Evolutionary conservation across 805 yeast genomes (phyloP), one percentile per base, ranked within the genome.

Genomic region (Wickerhamiella galacta): DNA sequence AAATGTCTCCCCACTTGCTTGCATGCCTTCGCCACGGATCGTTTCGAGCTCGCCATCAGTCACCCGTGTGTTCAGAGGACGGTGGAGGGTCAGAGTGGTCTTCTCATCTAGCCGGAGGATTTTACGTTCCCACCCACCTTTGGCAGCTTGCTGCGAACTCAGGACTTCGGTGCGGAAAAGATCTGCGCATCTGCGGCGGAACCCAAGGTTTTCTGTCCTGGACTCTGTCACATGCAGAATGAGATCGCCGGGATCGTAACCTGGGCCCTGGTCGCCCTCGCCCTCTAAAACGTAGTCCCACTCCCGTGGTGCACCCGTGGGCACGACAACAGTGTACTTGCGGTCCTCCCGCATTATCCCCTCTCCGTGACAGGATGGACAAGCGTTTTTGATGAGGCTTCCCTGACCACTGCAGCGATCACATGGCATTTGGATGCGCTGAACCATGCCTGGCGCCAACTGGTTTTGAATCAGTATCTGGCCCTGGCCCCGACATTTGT

Each of bases 381-480:
- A 90, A 28, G 64, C 63, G 41, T 75, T 60, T 30, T 66, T 59
- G 25, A 81, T 75, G 6, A 63, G 56, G 35, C 69, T 60, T 9
- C 98, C 98, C 28, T 63, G 58, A 22, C 96, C 96, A 8, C 60
- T 57, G 63, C 98, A 90, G 32, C 59, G 57, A 34, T 77, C 82
- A 64, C 98, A 90, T 3, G 65, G 63, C 28, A 72, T 66, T 51
- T 80, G 87, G 44, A 85, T 64, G 39, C 75, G 78, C 55, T 90
- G 96, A 39, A 80, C 60, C 82, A 90, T 80, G 6, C 85, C 85
- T 4, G 92, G 93, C 0, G 81, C 95, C 42, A 87, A 56, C 51
- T 85, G 93, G 38, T 76, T 63, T 31, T 70, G 64, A 35, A 75
- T 67, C 6, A 73, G 51, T 24, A 68, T 54, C 16, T 75, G 61